Base-by-base conservation (phyloP, 1,139 yeast species). In the Hyphopichia buzzinii region DNA sequence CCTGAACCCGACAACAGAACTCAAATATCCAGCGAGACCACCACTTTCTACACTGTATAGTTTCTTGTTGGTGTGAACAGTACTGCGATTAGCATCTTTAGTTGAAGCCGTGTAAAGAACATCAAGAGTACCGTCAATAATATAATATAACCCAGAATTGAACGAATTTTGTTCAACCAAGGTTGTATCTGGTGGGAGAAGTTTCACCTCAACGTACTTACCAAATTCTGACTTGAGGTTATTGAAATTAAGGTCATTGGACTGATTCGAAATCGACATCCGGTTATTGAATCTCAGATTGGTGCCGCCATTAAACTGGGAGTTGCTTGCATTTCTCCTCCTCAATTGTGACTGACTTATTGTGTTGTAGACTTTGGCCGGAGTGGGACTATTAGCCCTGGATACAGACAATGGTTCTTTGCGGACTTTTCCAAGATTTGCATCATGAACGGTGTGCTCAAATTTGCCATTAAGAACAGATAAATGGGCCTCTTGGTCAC, bases 1-100 rank as follows among this genome's bases (percentile, higher is more conserved):
- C 41, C 82, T 77, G 46, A 84, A 80, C 0, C 96, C 95, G 11
- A 89, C 75, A 13, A 89, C 64, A 0, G 95, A 76, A 3, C 95
- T 87, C 36, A 90, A 60, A 52, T 87, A 90, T 0, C 98, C 97
- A 0, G 94, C 94, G 14, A 92, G 59, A 2, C 95, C 95, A 4
- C 97, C 97, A 3, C 84, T 69, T 23, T 72, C 64, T 2, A 88
- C 82, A 0, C 79, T 71, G 48, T 81, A 84, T 2, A 86, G 57
- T 42, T 41, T 41, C 43, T 48, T 42, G n/a, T 41, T 35, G 27
- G 47, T 50, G 31, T 39, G 34, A 38, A 47, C 57, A 28, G 59
- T 59, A 8, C 56, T 44, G 19, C 37, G 34, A 23, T 55, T 62
- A 3, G 46, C 43, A 26, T 52, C 52, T 23, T 53, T 52, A 8